Base-by-base conservation (phyloP, 371 early-diverging fungal genomes). In the Haplosporangium sp. region DNA sequence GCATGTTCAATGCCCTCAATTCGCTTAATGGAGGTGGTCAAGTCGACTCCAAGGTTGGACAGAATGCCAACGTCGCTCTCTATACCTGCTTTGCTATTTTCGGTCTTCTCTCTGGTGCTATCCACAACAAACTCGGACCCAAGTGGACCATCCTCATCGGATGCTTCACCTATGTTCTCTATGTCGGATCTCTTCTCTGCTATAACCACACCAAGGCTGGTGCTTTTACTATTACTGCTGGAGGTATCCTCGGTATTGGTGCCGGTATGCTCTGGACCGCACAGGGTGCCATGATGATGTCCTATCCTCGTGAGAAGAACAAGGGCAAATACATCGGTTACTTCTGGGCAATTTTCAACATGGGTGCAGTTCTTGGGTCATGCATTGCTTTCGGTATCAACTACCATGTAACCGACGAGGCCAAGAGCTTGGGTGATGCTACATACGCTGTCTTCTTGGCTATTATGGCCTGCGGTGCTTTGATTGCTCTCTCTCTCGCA, bases 1-100 rank as follows among this genome's bases (percentile, higher is more conserved):
- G 94, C 63, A 93, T 95, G 94, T 95, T 90, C 83, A 95, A 95
- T 65, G 95, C 93, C 44, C 84, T 94, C 42, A 92, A 88, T 84
- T 89, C 90, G 19, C 84, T 91, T 70, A 92, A 92, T 35, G 91
- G 90, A 55, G 91, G 89, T 63, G 93, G 93, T 15, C 91, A 91
- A 62, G 77, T 91, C n/a, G 90, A 93, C 82, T 87, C 87, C 27
- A 87, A 84, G 3, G 86, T 91, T n/a, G 88, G 86, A 2, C 88
- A 91, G 77, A 91, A 93, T 63, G 94, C 93, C 57, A 93, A 92
- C 72, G 90, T 90, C 35, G 94, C 92, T 40, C 86, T 93, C 17
- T 92, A 94, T 63, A 89, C 89, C 20, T 89, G 91, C 61, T 92
- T 94, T 69, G 89, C 92, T 11, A 74, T 93, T 20, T 92, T 90